Percentiles rank a stretch among this genome's conserved stretches.
phyloP scores from a whole-genome alignment of 352 stramenopile genomes.

The Salisapilia sapeloensis region DNA sequence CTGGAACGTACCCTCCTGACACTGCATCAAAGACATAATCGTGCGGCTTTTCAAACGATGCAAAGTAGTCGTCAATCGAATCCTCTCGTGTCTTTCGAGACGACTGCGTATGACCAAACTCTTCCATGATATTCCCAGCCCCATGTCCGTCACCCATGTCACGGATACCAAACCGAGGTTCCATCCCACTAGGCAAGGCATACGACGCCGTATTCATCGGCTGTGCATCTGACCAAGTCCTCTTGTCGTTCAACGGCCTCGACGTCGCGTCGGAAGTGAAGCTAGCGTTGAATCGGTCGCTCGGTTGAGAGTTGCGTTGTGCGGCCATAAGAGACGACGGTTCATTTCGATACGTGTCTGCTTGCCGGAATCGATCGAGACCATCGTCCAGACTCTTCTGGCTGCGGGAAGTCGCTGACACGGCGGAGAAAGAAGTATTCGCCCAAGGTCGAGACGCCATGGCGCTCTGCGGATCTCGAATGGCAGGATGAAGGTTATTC shows the following conservation, averaged over 20 bases:
- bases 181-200: too few species aligned
- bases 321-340: conserved; percentile 2
- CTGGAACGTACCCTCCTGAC: conserved; percentile 34
- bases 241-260: too few species aligned
- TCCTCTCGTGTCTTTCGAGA: conserved; percentile 2
- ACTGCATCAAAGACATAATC: conserved; percentile 56
- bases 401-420: not conserved
- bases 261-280: too few species aligned
- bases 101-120: conserved; percentile 7
- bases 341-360: not conserved
- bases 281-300: too few species aligned
- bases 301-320: too few species aligned
- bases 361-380: not conserved
- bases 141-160: not conserved
- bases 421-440: not conserved
- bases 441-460: not conserved
- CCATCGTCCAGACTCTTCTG: conserved; percentile 1
- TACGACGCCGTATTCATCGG: conserved; percentile 1
- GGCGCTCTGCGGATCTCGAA: not conserved
- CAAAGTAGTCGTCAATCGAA: conserved; percentile 59
- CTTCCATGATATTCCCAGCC: conserved; percentile 42
- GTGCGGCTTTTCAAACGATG: conserved; percentile 54
- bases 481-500: conserved; percentile 1
- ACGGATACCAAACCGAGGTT: too few species aligned
- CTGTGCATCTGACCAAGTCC: too few species aligned